Percentiles rank a stretch among this genome's conserved stretches.
Conservation (phyloP, 108 stramenopile species). For the Nannochloropsis salina region DNA sequence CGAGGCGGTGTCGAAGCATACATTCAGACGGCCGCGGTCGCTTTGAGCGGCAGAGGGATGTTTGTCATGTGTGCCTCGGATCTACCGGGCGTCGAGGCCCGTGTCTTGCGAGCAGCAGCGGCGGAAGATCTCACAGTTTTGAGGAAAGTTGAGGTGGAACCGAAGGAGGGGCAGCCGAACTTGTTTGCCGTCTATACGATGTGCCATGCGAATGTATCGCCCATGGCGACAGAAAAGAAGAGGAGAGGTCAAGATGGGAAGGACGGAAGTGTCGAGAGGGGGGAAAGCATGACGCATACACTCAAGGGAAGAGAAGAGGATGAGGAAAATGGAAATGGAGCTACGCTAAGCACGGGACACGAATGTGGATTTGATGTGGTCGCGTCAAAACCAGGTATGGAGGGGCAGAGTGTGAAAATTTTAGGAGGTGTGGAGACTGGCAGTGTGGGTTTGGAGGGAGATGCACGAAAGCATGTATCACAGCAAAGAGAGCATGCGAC, state of each 20-base stretch:
- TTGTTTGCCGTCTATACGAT: neutral
- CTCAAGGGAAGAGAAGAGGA: too few relatives aligned
- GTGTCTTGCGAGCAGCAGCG: neutral
- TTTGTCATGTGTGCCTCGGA: conserved; percentile 20
- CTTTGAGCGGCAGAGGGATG: neutral
- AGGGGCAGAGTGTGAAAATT: too few relatives aligned
- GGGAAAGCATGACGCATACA: too few relatives aligned
- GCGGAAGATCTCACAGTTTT: neutral
- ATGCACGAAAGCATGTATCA: too few relatives aligned
- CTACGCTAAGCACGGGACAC: too few relatives aligned
- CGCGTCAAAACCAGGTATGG: too few relatives aligned
- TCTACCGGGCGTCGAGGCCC: neutral
- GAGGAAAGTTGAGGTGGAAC: neutral
- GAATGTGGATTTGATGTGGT: too few relatives aligned
- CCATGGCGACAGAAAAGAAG: neutral
- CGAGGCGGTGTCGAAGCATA: conserved; percentile 68
- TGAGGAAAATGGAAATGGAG: too few relatives aligned
- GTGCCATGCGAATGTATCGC: neutral
- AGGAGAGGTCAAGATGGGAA: neutral
- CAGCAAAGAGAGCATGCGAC: too few relatives aligned
- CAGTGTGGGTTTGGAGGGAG: too few relatives aligned
- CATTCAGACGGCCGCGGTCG: conserved; percentile 55
- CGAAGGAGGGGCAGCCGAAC: conserved; percentile 33
- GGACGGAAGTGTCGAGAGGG: neutral
- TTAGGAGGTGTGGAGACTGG: too few relatives aligned